Base-by-base conservation (phyloP, 495 filamentous ascomycete species). In the Penicillium dipodomyicola region DNA sequence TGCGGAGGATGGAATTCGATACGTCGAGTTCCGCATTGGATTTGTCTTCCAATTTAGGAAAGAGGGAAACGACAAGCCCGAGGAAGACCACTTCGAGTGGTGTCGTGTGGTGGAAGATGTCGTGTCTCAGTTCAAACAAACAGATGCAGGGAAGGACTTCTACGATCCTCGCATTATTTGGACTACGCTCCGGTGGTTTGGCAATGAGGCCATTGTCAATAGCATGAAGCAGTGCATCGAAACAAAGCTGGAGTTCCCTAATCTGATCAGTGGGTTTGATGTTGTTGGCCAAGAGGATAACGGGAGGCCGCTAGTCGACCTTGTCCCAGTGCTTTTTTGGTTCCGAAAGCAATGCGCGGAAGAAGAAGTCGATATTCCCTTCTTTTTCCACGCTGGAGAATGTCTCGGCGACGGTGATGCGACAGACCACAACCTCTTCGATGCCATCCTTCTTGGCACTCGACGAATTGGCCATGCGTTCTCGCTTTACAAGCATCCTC, bases 331-430 rank as follows among this genome's bases (percentile, higher is more conserved):
- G 51, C 72, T 97, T 1, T 91, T 97, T 64, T 96, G 90, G 90
- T 97, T 97, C 77, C 84, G 84, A 35, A 93, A 93, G 65, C 81
- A 83, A 49, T 97, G 92, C 67, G 80, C 81, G 11, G 82, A 89
- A 63, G 85, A 91, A 66, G 84, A 80, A 8, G 80, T 96, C 29
- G 83, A 94, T 22, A 87, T 98, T n/a, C 94, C 94, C 3, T 95
- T 96, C 73, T 94, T 93, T 76, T 92, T 98, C 70, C 92, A 96
- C 64, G 94, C 92, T 3, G 94, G 92, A 29, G 91, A 96, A 68
- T 86, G 80, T 39, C 81, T 92, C 0, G 89, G 90, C 15, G 87
- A 92, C 60, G 91, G 89, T 14, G 85, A 83, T 61, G 76, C 74
- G 22, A 84, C 86, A 0, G 91, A 96, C 57, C 77, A 89, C 58